Evolutionary conservation across 192 early-diverging fungal genomes (phyloP), one percentile per base, ranked within the genome.

Genomic region (Dispira parvispora): DNA sequence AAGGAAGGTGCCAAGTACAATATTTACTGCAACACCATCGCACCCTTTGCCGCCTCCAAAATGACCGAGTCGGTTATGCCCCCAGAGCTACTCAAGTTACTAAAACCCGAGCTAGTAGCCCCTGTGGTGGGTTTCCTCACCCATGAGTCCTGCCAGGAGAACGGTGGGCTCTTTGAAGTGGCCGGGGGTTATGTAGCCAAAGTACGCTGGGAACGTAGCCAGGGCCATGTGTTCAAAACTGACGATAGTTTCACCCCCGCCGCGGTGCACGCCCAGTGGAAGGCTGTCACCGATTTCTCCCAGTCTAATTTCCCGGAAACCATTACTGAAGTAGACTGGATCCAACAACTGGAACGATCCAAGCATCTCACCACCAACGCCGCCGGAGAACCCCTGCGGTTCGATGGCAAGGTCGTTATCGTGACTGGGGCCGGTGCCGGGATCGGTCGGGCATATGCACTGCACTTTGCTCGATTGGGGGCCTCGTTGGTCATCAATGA

Each of bases 41-140:
- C 95, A 32, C 96, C 96, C 45, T 80, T 98, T 71, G 96, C 96
- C 46, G 95, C 92, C 18, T 93, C 90, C 16, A 81, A 91, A 50
- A 96, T 99, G 94, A 98, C 94, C 8, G 96, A 90, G 64, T 92
- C 92, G 21, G 80, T 94, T 26, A 88, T 95, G 84, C 96, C 96
- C 27, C 85, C 87, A 46, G 96, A 99, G 65, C 84, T 98, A 67
- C 82, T 98, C 58, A 90, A 87, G 58, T 83, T 90, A 11, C 82
- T 99, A 32, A 97, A 94, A 75, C 96, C 96, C 64, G 94, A 99
- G 76, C 94, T 91, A 69, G 88, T 98, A 43, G 85, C 94, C 25
- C 94, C 94, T 5, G 76, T 96, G 55, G 92, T 99, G 62, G 89
- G 75, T n/a, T 96, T 80, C 74, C 84, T 98, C 63, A 87, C 85